Evolutionary conservation across 345 rosid species (phyloP).

Genomic region (Schrenkiella parvula): DNA sequence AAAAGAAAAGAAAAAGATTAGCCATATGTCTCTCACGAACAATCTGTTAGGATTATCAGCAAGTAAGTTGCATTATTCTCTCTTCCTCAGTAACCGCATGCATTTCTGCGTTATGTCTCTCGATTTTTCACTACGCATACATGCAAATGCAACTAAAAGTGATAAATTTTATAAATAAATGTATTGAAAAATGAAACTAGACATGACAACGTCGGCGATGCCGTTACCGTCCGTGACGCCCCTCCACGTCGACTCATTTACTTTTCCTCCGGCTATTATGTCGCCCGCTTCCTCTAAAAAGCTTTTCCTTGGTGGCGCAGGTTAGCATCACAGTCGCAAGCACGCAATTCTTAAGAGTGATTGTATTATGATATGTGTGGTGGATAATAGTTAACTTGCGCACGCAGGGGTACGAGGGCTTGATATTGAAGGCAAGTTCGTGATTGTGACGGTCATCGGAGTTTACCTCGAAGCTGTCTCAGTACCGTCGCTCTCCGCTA

Average conservation of each 20-base stretch:
- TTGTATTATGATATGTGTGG: neutral
- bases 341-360: neutral
- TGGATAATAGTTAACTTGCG: constrained; percentile 7
- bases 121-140: neutral
- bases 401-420: constrained; percentile 61
- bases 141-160: neutral
- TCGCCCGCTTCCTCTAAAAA: constrained; percentile 55
- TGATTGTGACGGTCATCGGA: constrained; percentile 69
- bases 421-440: constrained; percentile 61
- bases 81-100: neutral
- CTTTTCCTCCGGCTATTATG: constrained; percentile 45
- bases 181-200: neutral
- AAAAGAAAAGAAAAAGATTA: neutral
- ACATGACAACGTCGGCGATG: neutral
- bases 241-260: constrained; percentile 39
- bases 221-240: constrained; percentile 28
- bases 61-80: neutral
- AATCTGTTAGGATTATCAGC: neutral
- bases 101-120: neutral
- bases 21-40: constrained; percentile 5
- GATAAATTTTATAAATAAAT: neutral
- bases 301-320: constrained; percentile 75
- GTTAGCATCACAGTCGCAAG: constrained; percentile 19
- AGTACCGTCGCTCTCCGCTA: constrained; percentile 45
- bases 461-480: constrained; percentile 59